A percentile compares a stretch with the other conserved stretches of the same genome.
phyloP scores from a whole-genome alignment of 2,329 filamentous ascomycete species.

The Coniochaeta sp. region DNA sequence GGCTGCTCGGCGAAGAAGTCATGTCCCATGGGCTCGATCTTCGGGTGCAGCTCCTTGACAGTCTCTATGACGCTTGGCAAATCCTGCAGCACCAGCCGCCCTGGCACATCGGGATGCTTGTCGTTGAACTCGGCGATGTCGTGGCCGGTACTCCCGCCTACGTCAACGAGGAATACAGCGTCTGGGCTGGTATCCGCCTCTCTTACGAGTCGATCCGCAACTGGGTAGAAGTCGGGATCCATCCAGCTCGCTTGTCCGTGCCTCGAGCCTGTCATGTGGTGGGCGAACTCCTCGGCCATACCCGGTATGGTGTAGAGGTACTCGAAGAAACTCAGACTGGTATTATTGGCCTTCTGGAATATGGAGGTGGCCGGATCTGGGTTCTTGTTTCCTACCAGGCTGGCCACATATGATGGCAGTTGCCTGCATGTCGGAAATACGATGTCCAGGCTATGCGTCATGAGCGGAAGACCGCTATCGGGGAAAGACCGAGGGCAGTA shows the following conservation, averaged over 20 bases:
- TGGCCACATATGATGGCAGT: background rate
- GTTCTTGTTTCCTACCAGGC: background rate
- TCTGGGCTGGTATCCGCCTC: slow-evolving; percentile 11
- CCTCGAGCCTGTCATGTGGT: slow-evolving; percentile 20
- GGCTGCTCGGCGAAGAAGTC: slow-evolving; percentile 20
- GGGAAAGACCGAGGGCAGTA: background rate
- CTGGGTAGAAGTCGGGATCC: slow-evolving; percentile 20
- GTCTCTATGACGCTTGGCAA: slow-evolving; percentile 24
- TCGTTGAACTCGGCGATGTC: slow-evolving; percentile 9
- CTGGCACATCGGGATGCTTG: slow-evolving; percentile 10
- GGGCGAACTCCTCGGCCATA: background rate
- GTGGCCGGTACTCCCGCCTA: slow-evolving; percentile 14
- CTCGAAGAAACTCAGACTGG: slow-evolving; percentile 23
- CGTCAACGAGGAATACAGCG: slow-evolving; percentile 7
- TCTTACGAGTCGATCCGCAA: slow-evolving; percentile 19
- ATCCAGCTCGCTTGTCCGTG: slow-evolving; percentile 21
- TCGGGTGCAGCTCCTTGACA: slow-evolving; percentile 18
- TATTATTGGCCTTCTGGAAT: slow-evolving; percentile 22
- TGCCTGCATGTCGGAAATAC: background rate
- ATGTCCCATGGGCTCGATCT: slow-evolving; percentile 22
- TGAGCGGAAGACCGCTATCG: background rate
- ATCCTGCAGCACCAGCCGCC: slow-evolving; percentile 14
- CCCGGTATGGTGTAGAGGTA: slow-evolving; percentile 13
- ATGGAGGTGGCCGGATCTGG: background rate
- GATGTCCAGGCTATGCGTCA: background rate